Evolutionary conservation across 495 filamentous ascomycete genomes (phyloP).

Genomic region (Immersiella caudata): DNA sequence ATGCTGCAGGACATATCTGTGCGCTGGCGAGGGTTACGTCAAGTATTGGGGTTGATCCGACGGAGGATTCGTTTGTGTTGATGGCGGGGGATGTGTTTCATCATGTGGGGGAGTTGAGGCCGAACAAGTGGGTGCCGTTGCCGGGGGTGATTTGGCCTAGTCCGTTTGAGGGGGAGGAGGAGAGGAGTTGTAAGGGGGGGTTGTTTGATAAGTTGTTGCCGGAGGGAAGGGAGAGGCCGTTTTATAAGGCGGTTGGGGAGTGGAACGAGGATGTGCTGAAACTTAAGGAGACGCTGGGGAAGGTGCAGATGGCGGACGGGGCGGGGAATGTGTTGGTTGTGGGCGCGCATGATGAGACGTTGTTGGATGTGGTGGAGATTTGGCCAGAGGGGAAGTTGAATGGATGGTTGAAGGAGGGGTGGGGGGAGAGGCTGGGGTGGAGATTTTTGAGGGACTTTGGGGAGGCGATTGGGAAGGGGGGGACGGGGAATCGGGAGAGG

Average conservation of each 20-base stretch:
- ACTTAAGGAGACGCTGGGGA: conserved; percentile 43
- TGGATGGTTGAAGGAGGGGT: conserved; percentile 54
- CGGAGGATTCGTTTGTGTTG: conserved; percentile 54
- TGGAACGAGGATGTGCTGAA: conserved; percentile 34
- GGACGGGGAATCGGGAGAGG: not conserved
- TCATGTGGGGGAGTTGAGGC: conserved; percentile 56
- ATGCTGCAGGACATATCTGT: conserved; percentile 60
- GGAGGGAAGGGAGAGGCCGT: conserved; percentile 29
- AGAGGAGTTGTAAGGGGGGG: conserved; percentile 3
- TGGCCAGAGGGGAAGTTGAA: conserved; percentile 56
- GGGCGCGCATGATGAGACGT: conserved; percentile 55
- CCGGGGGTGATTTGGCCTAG: conserved; percentile 48
- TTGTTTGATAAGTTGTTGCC: not conserved
- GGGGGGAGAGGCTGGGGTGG: conserved; percentile 55
- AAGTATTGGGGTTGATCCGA: not conserved
- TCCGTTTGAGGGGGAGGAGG: conserved; percentile 34
- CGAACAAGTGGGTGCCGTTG: conserved; percentile 52
- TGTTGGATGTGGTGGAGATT: conserved; percentile 52
- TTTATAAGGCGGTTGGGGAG: conserved; percentile 38
- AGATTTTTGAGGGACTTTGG: conserved; percentile 56
- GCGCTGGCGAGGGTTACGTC: conserved; percentile 56
- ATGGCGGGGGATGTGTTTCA: conserved; percentile 61
- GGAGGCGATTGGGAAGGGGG: not conserved
- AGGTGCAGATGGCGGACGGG: conserved; percentile 54
- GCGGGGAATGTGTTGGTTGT: conserved; percentile 54